These are phyloP conservation scores for Novymonas esmeraldas DNA, from an alignment of 208 protist genomes.

Conservation along the genomic window DNA sequence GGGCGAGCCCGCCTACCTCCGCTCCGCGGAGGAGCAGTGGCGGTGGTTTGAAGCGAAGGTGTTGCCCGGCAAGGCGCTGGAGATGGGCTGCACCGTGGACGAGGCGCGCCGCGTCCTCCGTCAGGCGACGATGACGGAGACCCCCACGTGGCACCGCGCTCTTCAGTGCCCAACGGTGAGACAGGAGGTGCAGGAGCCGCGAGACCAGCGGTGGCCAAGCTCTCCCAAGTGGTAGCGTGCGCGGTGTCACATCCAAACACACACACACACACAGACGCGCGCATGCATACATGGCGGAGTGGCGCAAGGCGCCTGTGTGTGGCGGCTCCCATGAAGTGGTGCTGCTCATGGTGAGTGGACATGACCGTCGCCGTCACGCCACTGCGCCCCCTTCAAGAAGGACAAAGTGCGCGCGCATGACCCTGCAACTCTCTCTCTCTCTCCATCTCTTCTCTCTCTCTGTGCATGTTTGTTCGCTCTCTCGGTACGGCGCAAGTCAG, in stretches of 20 bases:
- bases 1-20: slow-evolving; percentile 69
- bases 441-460: too few relatives aligned
- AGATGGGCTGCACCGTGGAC: slow-evolving; percentile 59
- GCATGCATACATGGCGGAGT: too few relatives aligned
- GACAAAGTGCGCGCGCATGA: too few relatives aligned
- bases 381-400: too few relatives aligned
- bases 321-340: too few relatives aligned
- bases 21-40: slow-evolving; percentile 59
- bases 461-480: too few relatives aligned
- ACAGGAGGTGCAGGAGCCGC: slow-evolving; percentile 81
- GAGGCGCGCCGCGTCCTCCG: slow-evolving; percentile 55
- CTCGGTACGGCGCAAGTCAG: too few relatives aligned
- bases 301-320: too few relatives aligned
- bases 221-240: slow-evolving; percentile 93
- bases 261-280: neutral
- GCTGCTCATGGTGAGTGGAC: too few relatives aligned
- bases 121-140: slow-evolving; percentile 65
- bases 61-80: slow-evolving; percentile 61
- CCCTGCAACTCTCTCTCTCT: too few relatives aligned
- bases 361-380: too few relatives aligned
- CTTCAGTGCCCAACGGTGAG: slow-evolving; percentile 69
- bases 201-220: slow-evolving; percentile 88
- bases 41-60: slow-evolving; percentile 76
- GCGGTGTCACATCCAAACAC: too few relatives aligned
- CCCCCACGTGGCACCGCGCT: slow-evolving; percentile 62